Conservation (phyloP, 176 grass and related monocot species). For the Hyparrhenia diplandra region DNA sequence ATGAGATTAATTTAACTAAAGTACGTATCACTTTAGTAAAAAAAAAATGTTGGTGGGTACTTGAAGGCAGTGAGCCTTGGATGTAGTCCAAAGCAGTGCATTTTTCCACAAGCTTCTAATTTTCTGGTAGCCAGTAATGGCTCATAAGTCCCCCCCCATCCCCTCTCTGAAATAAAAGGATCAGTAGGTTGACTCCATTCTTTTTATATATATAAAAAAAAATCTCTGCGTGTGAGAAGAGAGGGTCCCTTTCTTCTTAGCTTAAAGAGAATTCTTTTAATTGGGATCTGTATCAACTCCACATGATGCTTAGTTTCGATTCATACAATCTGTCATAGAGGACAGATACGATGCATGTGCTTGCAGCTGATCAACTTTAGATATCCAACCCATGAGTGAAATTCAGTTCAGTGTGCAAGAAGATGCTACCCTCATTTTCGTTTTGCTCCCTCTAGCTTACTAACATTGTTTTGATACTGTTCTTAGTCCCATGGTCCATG, state of each 20-base stretch:
- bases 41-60: constrained; percentile 1
- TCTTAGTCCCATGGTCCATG: neutral
- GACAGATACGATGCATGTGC: neutral
- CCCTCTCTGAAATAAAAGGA: neutral
- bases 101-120: neutral
- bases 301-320: neutral
- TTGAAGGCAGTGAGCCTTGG: constrained; percentile 18
- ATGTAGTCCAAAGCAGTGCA: constrained; percentile 4
- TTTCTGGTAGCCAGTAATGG: neutral
- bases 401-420: neutral
- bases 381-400: neutral
- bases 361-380: neutral
- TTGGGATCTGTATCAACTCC: neutral
- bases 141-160: neutral
- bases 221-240: neutral
- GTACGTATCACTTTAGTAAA: neutral
- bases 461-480: neutral
- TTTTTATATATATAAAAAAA: neutral
- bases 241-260: neutral
- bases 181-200: neutral
- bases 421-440: neutral
- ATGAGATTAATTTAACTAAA: constrained; percentile 11
- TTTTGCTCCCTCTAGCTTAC: neutral
- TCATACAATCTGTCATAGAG: neutral
- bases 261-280: neutral